These are phyloP conservation scores for Sugiyamaella paludigena DNA, from an alignment of 1,139 yeast genomes.

Conservation along the genomic window DNA sequence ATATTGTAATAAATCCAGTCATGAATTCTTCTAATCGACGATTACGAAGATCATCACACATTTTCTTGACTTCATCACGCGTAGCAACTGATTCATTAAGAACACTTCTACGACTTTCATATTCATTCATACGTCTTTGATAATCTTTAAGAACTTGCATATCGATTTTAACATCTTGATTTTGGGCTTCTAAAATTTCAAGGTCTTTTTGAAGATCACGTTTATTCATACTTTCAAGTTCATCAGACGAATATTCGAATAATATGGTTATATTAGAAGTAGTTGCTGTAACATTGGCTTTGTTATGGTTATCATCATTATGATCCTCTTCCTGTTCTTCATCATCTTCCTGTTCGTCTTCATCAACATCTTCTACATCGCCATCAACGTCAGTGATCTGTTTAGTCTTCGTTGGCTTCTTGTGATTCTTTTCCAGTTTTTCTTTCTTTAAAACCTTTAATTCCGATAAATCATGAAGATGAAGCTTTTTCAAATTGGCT, in stretches of 20 bases:
- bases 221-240: constrained; percentile 51
- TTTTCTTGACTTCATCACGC: constrained; percentile 63
- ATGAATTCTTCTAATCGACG: constrained; percentile 84
- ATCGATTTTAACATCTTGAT: constrained; percentile 63
- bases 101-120: constrained; percentile 57
- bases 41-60: constrained; percentile 68
- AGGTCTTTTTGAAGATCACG: constrained; percentile 54
- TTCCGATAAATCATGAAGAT: constrained; percentile 32
- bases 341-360: constrained; percentile 17
- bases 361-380: constrained; percentile 22
- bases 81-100: constrained; percentile 63
- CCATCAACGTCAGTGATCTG: constrained; percentile 18
- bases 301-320: constrained; percentile 27
- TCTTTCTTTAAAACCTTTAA: constrained; percentile 13
- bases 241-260: constrained; percentile 47
- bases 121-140: constrained; percentile 64
- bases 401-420: constrained; percentile 9
- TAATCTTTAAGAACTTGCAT: constrained; percentile 76
- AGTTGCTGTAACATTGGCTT: too few species aligned
- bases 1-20: constrained; percentile 86
- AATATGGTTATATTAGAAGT: constrained; percentile 26
- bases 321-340: constrained; percentile 18
- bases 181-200: constrained; percentile 52
- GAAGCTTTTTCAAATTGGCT: constrained; percentile 27
- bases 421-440: constrained; percentile 12